These are phyloP conservation scores for Tilletia walkeri DNA, from an alignment of 1,284 basidiomycete genomes.

Conservation along the genomic window DNA sequence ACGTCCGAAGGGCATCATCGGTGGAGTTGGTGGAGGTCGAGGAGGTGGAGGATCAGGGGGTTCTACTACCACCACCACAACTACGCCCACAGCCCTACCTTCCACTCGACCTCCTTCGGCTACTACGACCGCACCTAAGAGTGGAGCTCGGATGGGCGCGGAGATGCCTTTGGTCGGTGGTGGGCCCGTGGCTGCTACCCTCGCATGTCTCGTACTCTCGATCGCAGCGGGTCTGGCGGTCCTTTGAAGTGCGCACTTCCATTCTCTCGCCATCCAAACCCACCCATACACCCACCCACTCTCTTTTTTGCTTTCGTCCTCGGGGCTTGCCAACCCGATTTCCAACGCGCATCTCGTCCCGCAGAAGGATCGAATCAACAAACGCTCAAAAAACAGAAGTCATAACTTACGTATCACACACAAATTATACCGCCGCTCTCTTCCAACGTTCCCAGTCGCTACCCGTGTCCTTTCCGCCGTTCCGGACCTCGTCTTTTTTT, in stretches of 20 bases:
- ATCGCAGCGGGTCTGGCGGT: conserved; percentile 1
- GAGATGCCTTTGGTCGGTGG: not conserved
- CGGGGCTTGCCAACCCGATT: too few species aligned
- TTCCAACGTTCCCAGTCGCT: too few species aligned
- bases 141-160: not conserved
- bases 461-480: too few species aligned
- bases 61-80: not conserved
- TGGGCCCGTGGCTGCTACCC: not conserved
- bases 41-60: not conserved
- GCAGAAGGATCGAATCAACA: too few species aligned
- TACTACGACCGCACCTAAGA: not conserved
- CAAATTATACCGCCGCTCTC: too few species aligned
- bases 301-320: too few species aligned
- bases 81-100: not conserved
- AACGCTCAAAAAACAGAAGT: too few species aligned
- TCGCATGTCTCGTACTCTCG: not conserved
- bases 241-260: not conserved
- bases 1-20: not conserved
- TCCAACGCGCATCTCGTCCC: too few species aligned
- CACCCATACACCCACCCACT: too few species aligned
- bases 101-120: not conserved
- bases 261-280: too few species aligned
- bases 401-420: too few species aligned
- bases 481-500: too few species aligned
- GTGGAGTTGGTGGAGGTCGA: not conserved